Evolutionary conservation across 257 asterid genomes (phyloP).

Genomic region (Apocynum venetum): DNA sequence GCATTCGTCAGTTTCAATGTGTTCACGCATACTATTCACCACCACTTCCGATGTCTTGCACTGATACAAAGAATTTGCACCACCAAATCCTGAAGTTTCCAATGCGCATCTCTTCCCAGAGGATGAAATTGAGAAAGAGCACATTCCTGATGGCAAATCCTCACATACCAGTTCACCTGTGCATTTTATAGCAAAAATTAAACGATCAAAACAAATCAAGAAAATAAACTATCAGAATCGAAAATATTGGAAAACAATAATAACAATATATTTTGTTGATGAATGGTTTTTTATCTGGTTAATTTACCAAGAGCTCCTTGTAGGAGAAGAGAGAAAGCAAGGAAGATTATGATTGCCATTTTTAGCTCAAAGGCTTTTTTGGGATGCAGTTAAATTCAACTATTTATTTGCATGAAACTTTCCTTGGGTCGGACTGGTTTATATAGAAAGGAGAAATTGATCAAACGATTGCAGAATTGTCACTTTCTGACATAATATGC

Average conservation of each 20-base stretch:
- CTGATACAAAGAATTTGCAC: slow-evolving; percentile 32
- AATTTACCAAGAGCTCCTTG: slow-evolving; percentile 5
- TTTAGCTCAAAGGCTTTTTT: not conserved
- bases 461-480: not conserved
- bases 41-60: slow-evolving; percentile 64
- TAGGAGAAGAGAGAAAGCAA: not conserved
- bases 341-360: not conserved
- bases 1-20: slow-evolving; percentile 60
- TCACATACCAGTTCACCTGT: slow-evolving; percentile 60
- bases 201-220: not conserved
- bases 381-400: not conserved
- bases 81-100: slow-evolving; percentile 38
- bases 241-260: not conserved
- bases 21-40: slow-evolving; percentile 43
- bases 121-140: slow-evolving; percentile 56
- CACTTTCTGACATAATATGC: not conserved
- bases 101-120: slow-evolving; percentile 66
- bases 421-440: not conserved
- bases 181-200: not conserved
- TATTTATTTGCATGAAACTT: not conserved
- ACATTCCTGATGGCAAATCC: slow-evolving; percentile 42
- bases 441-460: not conserved
- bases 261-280: not conserved
- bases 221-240: not conserved
- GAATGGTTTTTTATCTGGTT: not conserved